A percentile compares a stretch with the other conserved stretches of the same genome.
phyloP scores from a whole-genome alignment of 768 basidiomycete species.

The Termitomyces sp. region DNA sequence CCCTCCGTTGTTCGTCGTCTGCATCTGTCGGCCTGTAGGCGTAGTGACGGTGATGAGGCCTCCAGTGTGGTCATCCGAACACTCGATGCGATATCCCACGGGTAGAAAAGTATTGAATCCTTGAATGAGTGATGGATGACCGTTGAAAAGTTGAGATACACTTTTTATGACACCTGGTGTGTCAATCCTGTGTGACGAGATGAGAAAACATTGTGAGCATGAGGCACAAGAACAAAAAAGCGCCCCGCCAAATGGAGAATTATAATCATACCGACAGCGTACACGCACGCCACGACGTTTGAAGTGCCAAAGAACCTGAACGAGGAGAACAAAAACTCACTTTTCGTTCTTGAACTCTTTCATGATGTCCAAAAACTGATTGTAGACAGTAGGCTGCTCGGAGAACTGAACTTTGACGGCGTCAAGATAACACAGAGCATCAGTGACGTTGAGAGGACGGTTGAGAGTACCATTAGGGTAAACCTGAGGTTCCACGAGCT shows the following conservation, averaged over 20 bases:
- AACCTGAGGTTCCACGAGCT: constrained; percentile 26
- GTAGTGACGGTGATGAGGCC: constrained; percentile 75
- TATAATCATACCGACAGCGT: background rate
- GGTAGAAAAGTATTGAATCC: constrained; percentile 99
- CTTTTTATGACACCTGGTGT: constrained; percentile 96
- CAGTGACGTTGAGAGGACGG: constrained; percentile 88
- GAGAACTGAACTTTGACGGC: constrained; percentile 89
- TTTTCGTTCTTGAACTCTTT: constrained; percentile 97
- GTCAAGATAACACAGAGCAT: constrained; percentile 89
- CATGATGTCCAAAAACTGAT: constrained; percentile 94
- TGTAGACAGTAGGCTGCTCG: constrained; percentile 93
- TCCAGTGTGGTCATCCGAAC: constrained; percentile 58
- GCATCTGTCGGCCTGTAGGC: constrained; percentile 59
- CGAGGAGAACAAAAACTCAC: constrained; percentile 38
- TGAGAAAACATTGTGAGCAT: background rate
- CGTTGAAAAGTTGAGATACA: constrained; percentile 88
- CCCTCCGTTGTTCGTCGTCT: constrained; percentile 46
- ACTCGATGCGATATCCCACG: constrained; percentile 90
- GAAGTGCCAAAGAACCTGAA: background rate
- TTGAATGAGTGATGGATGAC: constrained; percentile 87
- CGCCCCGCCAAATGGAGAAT: background rate
- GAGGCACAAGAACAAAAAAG: background rate
- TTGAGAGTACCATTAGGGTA: constrained; percentile 26
- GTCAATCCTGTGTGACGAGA: constrained; percentile 63
- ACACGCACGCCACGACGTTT: background rate